Base-by-base conservation (phyloP, 1,139 yeast species). In the Candida sp. region DNA sequence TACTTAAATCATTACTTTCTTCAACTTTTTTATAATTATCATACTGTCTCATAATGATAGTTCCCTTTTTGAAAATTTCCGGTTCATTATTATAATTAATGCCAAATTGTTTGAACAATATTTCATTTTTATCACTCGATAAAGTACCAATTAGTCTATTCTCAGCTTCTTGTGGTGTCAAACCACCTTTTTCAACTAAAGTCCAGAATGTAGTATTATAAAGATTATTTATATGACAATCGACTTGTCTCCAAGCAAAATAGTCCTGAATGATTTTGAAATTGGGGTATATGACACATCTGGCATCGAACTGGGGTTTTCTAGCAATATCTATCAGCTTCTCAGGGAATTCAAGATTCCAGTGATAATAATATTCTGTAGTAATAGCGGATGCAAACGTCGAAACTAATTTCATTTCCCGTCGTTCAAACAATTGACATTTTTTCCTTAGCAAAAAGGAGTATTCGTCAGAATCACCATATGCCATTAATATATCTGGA, bases 401-500 rank as follows among this genome's bases (percentile, higher is more conserved):
- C 4, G 95, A 80, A 1, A 87, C 81, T 38, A 93, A 66, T 59
- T 93, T 93, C 70, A 77, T 63, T 48, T 86, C 93, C 45, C 99
- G 69, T 52, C 98, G 70, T 51, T 90, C 96, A 57, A 85, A 91
- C 45, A 93, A 60, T 2, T 69, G 68, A 40, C 95, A 82, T 36
- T 71, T 73, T 43, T 73, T 77, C 30, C 82, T 68, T 42, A 93
- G 64, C 6, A 91, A 75, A 61, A 91, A 91, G 21, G 95, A 86
- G 61, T 87, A 93, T 65, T 93, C 99, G 61, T 93, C 99, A 30
- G 95, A 85, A 56, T 93, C 98, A 0, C 99, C 99, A 59, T 86
- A 93, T 0, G 96, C 96, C 61, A 91, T 51, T 21, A 83, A 57
- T 1, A 89, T 77, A 51, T 95, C 99, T 7, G 88, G 81, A 22